Conservation (phyloP, 1,284 basidiomycete genomes). For the Neonothopanus nambi region DNA sequence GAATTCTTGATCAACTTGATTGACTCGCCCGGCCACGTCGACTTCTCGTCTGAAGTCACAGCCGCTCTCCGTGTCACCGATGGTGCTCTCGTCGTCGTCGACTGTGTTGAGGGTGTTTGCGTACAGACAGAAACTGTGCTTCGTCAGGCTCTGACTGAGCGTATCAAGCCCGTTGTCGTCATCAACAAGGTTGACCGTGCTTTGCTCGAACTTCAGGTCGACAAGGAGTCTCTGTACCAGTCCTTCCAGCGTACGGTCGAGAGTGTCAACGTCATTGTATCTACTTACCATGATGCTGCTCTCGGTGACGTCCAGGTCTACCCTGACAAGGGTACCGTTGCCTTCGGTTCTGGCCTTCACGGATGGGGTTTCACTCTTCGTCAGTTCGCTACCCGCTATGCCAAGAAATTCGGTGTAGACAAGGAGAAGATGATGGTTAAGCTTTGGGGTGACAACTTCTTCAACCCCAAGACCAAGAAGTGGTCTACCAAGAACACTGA, state of each 20-base stretch:
- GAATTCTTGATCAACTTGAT: constrained; percentile 99
- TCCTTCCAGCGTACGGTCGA: constrained; percentile 98
- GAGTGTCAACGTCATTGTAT: constrained; percentile 98
- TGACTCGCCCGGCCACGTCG: constrained; percentile 99
- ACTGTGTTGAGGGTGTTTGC: constrained; percentile 99
- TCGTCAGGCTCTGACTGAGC: constrained; percentile 95
- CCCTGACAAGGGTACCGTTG: constrained; percentile 98
- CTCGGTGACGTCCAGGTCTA: constrained; percentile 99
- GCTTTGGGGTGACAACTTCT: constrained; percentile 99
- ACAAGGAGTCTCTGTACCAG: constrained; percentile 97
- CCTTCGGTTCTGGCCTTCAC: constrained; percentile 99
- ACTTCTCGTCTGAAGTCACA: constrained; percentile 99
- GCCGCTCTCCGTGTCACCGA: constrained; percentile 99
- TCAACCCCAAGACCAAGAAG: constrained; percentile 97
- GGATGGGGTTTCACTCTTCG: constrained; percentile 99
- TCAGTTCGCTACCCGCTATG: constrained; percentile 94
- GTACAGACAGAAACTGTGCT: constrained; percentile 99
- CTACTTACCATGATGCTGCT: constrained; percentile 93
- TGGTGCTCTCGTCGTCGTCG: constrained; percentile 97
- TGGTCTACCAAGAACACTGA: constrained; percentile 86
- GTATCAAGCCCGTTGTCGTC: constrained; percentile 99
- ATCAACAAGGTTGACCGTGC: constrained; percentile 99
- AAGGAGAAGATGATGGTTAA: constrained; percentile 98
- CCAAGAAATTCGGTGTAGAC: constrained; percentile 99
- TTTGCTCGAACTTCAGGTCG: constrained; percentile 96